Conservation (phyloP, 2,329 filamentous ascomycete genomes). For the Elsinoe perseae region DNA sequence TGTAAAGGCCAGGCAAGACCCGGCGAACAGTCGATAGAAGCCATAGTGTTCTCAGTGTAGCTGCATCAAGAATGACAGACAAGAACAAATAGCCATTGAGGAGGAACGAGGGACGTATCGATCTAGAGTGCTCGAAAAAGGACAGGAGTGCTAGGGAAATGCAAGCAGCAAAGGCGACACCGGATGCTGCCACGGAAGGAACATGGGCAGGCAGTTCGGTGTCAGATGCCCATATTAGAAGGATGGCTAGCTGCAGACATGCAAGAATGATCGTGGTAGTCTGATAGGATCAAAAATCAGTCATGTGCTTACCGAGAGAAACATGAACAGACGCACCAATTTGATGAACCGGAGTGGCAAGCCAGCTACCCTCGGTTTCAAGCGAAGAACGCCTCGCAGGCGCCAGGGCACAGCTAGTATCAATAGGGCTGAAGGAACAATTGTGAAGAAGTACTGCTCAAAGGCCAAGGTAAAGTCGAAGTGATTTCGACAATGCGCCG, state of each 20-base stretch:
- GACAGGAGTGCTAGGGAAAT: slow-evolving; percentile 13
- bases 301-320: neutral
- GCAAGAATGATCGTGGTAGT: slow-evolving; percentile 13
- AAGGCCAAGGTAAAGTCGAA: slow-evolving; percentile 36
- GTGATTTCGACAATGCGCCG: slow-evolving; percentile 23
- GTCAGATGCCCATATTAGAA: slow-evolving; percentile 9
- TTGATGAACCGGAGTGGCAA: slow-evolving; percentile 15
- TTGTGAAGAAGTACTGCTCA: slow-evolving; percentile 30
- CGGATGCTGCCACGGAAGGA: slow-evolving; percentile 11
- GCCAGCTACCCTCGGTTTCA: slow-evolving; percentile 21
- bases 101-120: slow-evolving; percentile 16
- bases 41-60: slow-evolving; percentile 16
- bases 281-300: neutral
- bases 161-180: slow-evolving; percentile 11
- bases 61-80: slow-evolving; percentile 15
- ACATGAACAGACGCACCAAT: neutral
- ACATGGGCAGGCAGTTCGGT: neutral
- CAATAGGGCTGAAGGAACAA: slow-evolving; percentile 28
- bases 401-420: slow-evolving; percentile 27
- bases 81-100: slow-evolving; percentile 17
- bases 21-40: slow-evolving; percentile 29
- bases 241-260: slow-evolving; percentile 13
- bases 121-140: slow-evolving; percentile 17
- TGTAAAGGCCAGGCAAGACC: slow-evolving; percentile 31
- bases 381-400: slow-evolving; percentile 26